Percentiles rank a stretch among this genome's conserved stretches.
Conservation (phyloP, 768 basidiomycete genomes). For the Rhizopogon rudus region DNA sequence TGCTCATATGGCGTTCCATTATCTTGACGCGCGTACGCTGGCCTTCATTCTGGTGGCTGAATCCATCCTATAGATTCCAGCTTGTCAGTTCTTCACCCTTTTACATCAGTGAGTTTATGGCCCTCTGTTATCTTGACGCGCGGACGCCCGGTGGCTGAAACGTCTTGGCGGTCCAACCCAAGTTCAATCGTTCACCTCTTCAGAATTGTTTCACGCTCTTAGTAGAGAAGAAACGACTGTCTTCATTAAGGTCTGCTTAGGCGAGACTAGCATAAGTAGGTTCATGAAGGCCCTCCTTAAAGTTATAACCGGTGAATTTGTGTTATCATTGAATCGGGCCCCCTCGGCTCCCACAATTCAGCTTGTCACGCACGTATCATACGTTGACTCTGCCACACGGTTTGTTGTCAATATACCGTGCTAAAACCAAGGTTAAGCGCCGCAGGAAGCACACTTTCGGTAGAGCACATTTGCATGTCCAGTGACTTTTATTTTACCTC, state of each 20-base stretch:
- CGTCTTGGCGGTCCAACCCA: background rate
- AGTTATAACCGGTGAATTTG: background rate
- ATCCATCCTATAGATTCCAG: too few relatives aligned
- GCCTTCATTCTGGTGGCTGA: background rate
- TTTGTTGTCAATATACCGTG: background rate
- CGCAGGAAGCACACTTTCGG: background rate
- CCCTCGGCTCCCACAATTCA: background rate
- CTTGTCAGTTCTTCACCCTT: too few relatives aligned
- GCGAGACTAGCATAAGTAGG: background rate
- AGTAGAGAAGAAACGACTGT: too few relatives aligned
- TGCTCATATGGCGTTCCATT: background rate
- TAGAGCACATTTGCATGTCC: background rate
- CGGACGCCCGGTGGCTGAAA: too few relatives aligned
- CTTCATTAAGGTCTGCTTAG: too few relatives aligned
- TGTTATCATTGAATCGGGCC: background rate
- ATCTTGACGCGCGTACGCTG: background rate
- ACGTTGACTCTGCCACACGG: background rate
- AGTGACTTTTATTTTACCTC: background rate
- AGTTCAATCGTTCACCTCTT: background rate
- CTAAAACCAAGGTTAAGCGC: too few relatives aligned
- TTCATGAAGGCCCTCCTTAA: background rate
- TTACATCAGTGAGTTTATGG: too few relatives aligned
- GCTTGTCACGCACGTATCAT: background rate
- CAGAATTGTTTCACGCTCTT: too few relatives aligned
- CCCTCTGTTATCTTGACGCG: too few relatives aligned